Evolutionary conservation across 1,284 basidiomycete genomes (phyloP).

Genomic region (Rhodotorula glutinis): DNA sequence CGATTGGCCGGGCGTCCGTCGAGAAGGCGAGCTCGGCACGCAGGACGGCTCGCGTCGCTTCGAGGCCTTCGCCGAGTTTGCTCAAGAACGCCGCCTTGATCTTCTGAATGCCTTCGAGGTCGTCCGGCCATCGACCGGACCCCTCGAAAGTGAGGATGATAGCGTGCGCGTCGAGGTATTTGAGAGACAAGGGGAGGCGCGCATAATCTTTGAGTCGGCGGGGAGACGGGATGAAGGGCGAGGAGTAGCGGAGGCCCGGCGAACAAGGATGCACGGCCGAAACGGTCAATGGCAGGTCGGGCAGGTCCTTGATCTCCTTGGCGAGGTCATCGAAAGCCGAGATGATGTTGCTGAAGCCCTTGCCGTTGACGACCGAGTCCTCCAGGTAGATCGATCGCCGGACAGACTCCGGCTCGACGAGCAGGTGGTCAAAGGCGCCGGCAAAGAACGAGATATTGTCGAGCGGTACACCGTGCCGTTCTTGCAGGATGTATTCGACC

Average conservation of each 20-base stretch:
- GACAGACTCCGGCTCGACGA: conserved; percentile 53
- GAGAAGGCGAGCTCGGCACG: conserved; percentile 49
- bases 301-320: conserved; percentile 71
- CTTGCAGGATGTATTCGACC: conserved; percentile 66
- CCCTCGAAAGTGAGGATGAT: conserved; percentile 82
- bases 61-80: conserved; percentile 56
- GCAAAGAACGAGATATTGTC: conserved; percentile 57
- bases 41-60: conserved; percentile 56
- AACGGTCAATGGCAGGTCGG: conserved; percentile 70
- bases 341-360: conserved; percentile 68
- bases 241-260: conserved; percentile 75
- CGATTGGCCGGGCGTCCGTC: conserved; percentile 56
- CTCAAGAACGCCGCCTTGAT: conserved; percentile 86
- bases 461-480: conserved; percentile 65
- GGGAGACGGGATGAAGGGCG: conserved; percentile 68
- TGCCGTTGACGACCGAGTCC: conserved; percentile 44
- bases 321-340: conserved; percentile 77
- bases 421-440: conserved; percentile 61
- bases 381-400: conserved; percentile 46
- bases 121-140: conserved; percentile 91
- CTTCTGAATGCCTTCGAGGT: conserved; percentile 85
- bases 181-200: conserved; percentile 53
- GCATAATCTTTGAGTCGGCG: conserved; percentile 46
- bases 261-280: conserved; percentile 72
- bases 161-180: conserved; percentile 65